Evolutionary conservation across 2,329 filamentous ascomycete species (phyloP), one percentile per base, ranked within the genome.

Genomic region (Cytospora piceicola): DNA sequence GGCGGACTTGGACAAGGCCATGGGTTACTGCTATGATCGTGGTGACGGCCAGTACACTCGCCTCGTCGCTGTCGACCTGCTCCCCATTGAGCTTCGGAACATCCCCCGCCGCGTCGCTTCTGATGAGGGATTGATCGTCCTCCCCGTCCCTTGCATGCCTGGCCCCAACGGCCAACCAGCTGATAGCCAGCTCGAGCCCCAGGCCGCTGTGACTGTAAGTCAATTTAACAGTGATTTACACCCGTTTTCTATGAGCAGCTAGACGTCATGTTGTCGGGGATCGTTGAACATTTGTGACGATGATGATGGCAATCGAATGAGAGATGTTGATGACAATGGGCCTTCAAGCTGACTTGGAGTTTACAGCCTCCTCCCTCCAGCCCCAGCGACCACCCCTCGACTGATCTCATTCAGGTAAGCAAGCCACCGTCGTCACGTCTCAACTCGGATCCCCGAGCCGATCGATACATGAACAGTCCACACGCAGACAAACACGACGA

Each of bases 41-140:
- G 81, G 81, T 11, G 80, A 86, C 65, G 85, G 85, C 4, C 75
- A 77, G 56, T 83, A 80, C 66, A 87, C 85, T 6, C 78, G 82
- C 3, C 79, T 88, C 0, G 76, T 88, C 17, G 84, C 84, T 0
- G 85, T 82, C 0, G 86, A 88, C 67, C 77, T 80, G 75, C 74
- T 88, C 14, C 82, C 81, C 0, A 15, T 63, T 15, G 72, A 75
- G 4, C 71, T 82, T 39, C 70, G 74, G 7, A 79, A 81, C 54
- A 75, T 88, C 5, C 80, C 82, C 1, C 70, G 77, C 1, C 63
- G 76, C 1, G 78, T 85, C 72, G 64, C 71, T 12, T 74, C 72
- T 42, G 73, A 73, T 27, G 69, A 70, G 8, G 81, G 81, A 15
- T 80, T 86, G 80, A 73, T 83, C 6, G 76, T 85, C 7, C 72